Conservation (phyloP, 2,329 filamentous ascomycete genomes). For the Arthrobotrys conoides region DNA sequence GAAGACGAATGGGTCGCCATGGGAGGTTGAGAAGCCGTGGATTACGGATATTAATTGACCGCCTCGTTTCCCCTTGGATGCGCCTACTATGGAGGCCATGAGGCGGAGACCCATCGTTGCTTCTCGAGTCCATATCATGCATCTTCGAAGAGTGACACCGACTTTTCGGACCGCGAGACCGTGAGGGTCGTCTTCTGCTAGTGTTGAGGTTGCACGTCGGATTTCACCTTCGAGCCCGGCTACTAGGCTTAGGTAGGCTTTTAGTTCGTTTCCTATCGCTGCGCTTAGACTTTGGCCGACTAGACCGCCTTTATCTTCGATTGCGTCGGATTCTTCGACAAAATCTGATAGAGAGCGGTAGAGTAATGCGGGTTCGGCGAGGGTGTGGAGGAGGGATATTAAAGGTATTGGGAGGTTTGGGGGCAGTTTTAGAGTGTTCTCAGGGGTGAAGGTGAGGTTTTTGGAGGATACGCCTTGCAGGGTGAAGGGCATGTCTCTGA, state of each 20-base stretch:
- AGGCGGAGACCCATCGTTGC: constrained; percentile 94
- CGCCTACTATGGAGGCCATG: constrained; percentile 94
- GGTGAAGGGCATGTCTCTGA: constrained; percentile 90
- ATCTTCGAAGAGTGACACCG: constrained; percentile 93
- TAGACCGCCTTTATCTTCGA: constrained; percentile 70
- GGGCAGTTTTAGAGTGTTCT: constrained; percentile 81
- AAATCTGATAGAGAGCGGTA: constrained; percentile 86
- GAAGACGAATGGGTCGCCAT: constrained; percentile 94
- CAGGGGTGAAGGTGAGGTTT: constrained; percentile 81
- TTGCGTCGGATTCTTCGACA: constrained; percentile 83
- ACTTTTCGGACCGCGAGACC: constrained; percentile 81
- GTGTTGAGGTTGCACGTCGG: constrained; percentile 80
- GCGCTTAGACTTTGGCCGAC: constrained; percentile 91
- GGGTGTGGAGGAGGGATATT: constrained; percentile 85
- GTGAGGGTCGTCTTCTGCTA: constrained; percentile 78
- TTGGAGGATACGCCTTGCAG: constrained; percentile 91
- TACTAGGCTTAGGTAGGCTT: constrained; percentile 89
- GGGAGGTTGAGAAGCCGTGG: constrained; percentile 90
- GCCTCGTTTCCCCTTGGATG: constrained; percentile 85
- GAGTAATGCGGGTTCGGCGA: constrained; percentile 93
- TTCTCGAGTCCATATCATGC: constrained; percentile 96
- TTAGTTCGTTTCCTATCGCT: constrained; percentile 85
- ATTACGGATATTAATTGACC: constrained; percentile 94
- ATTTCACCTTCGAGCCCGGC: constrained; percentile 95
- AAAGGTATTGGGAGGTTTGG: constrained; percentile 84